Percentiles rank a stretch among this genome's conserved stretches.
Conservation (phyloP, 1,284 basidiomycete species). For the Malassezia japonica region DNA sequence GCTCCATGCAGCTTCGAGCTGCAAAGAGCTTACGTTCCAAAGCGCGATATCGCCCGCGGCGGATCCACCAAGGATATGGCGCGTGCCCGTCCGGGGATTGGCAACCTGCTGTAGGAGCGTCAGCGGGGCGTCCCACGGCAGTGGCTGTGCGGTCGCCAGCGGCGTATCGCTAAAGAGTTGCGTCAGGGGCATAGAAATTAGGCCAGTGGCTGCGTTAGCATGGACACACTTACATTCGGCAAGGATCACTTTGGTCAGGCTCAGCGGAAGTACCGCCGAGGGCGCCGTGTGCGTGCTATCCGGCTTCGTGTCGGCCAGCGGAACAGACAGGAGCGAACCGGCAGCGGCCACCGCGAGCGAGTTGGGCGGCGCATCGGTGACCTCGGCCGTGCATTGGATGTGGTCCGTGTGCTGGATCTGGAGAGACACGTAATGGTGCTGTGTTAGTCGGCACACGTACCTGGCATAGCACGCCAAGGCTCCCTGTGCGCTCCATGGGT, state of each 20-base stretch:
- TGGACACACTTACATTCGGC: neutral
- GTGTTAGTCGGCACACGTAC: neutral
- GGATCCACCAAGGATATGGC: constrained; percentile 12
- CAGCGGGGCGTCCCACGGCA: constrained; percentile 4
- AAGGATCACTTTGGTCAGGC: neutral
- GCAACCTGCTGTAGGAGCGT: constrained; percentile 10
- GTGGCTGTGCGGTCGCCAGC: neutral
- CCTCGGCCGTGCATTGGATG: too few species aligned
- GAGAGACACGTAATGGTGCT: neutral
- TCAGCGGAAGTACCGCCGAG: constrained; percentile 1
- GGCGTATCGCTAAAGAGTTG: neutral
- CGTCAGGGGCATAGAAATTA: neutral
- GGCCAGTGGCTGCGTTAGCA: neutral
- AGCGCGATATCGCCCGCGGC: constrained; percentile 30
- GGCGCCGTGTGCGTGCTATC: neutral
- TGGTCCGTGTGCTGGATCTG: too few species aligned
- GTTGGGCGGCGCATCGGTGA: neutral
- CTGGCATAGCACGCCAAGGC: neutral
- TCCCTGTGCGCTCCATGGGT: neutral
- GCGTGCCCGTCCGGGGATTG: constrained; percentile 18
- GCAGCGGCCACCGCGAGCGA: neutral
- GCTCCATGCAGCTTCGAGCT: constrained; percentile 60
- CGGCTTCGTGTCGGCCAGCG: neutral
- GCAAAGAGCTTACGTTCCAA: constrained; percentile 60
- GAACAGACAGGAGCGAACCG: neutral